Base-by-base conservation (phyloP, 768 basidiomycete species). In the Tephrocybe rancida region DNA sequence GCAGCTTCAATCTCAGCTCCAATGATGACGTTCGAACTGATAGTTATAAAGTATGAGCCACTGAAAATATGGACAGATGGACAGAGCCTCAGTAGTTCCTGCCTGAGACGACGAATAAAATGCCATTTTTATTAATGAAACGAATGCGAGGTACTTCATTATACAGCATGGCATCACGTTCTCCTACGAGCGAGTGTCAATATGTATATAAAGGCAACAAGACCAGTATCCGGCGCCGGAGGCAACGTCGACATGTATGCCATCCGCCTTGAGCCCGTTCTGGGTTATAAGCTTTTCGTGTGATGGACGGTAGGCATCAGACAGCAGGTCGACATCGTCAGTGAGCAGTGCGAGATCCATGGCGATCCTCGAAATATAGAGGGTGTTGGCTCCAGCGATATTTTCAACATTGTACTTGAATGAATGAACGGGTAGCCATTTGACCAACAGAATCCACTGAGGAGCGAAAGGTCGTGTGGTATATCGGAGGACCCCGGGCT, bases 81-180 rank as follows among this genome's bases (percentile, higher is more conserved):
- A 11, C 35, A 8, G n/a, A n/a, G n/a, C n/a, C n/a, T n/a, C n/a
- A n/a, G n/a, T n/a, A n/a, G n/a, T n/a, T n/a, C n/a, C n/a, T n/a
- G n/a, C n/a, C n/a, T n/a, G 41, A 22, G 27, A 30, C 14, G 16
- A 13, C 7, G 48, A 2, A 74, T 74, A 16, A 24, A 38, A 4
- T 30, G 39, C 1, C 9, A 24, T 2, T 2, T 34, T n/a, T 16
- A 7, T 37, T 10, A 48, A 9, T n/a, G 3, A 5, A 13, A 13
- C 10, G 10, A 5, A 64, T 73, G 56, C 21, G 74, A 78, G 88
- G 58, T 90, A 90, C 61, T 89, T 88, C 88, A 52, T 85, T 87
- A 61, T 88, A 89, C 4, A 86, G 63, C 22, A 87, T 73, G 13
- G 87, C 87, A 30, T 64, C 69, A 65, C 89, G 88, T 67, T 88